Conservation (phyloP, 371 early-diverging fungal genomes). For the Choanephora cucurbitarum region DNA sequence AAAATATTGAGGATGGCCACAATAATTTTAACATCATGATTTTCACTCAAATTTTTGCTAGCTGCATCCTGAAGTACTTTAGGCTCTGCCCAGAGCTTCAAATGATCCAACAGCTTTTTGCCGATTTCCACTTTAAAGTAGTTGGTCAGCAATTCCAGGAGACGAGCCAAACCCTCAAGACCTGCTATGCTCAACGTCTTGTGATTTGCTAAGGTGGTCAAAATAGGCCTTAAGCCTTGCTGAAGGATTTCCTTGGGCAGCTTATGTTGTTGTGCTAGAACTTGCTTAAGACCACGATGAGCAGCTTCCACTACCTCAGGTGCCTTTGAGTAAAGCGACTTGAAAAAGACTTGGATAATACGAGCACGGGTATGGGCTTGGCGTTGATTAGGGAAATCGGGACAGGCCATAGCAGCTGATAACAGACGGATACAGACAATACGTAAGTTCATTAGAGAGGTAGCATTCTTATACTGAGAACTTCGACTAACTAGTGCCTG, state of each 20-base stretch:
- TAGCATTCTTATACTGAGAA: conserved; percentile 81
- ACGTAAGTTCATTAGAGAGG: conserved; percentile 82
- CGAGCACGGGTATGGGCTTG: conserved; percentile 81
- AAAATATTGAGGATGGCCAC: conserved; percentile 94
- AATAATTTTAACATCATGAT: conserved; percentile 90
- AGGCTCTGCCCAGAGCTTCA: conserved; percentile 92
- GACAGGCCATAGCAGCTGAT: conserved; percentile 88
- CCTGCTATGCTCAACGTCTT: conserved; percentile 90
- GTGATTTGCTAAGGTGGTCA: conserved; percentile 93
- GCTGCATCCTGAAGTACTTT: conserved; percentile 78
- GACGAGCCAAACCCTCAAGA: conserved; percentile 91
- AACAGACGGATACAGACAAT: conserved; percentile 95
- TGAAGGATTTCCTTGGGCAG: conserved; percentile 95
- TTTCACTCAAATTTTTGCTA: conserved; percentile 78
- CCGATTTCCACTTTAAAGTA: conserved; percentile 99
- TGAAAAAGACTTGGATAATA: conserved; percentile 98
- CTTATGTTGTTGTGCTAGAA: conserved; percentile 85
- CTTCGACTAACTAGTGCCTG: conserved; percentile 89
- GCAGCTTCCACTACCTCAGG: conserved; percentile 95
- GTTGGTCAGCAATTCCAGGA: conserved; percentile 91
- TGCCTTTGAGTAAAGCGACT: conserved; percentile 92
- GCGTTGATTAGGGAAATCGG: conserved; percentile 76
- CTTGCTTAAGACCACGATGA: conserved; percentile 88
- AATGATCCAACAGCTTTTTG: conserved; percentile 92
- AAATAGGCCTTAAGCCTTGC: conserved; percentile 92